Evolutionary conservation across 2,329 filamentous ascomycete species (phyloP), one percentile per base, ranked within the genome.

Genomic region (Neonectria hederae): DNA sequence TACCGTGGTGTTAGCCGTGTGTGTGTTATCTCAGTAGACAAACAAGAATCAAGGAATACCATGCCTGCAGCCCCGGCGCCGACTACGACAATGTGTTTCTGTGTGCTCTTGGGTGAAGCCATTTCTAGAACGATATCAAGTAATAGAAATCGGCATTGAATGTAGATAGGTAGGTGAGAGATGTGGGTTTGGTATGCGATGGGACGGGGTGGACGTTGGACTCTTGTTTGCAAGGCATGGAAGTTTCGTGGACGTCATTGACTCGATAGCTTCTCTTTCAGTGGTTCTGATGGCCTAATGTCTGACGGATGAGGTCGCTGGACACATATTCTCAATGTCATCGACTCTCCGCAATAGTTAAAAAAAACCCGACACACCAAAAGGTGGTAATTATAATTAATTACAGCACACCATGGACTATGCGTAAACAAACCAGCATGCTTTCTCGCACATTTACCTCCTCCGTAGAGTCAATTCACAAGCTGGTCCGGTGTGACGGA

Each of bases 21-120:
- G 22, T 13, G 30, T 45, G 5, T 24, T 14, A 5, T 30, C 22
- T 32, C n/a, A 22, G 52, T 22, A 14, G 28, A 28, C 5, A 30
- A 28, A 28, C 19, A 38, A 52, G 21, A 40, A 38, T 48, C 38
- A 53, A 62, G 22, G 2, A 38, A 43, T 51, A 85, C 83, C 86
- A 85, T 87, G 75, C 88, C 89, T 48, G 88, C 86, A 40, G 87
- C 88, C 26, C 88, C 89, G 30, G 85, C 88, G 4, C 88, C 88
- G 28, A 91, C 82, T 24, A 90, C 81, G 11, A 87, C 82, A 21
- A 90, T 80, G 66, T 82, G 84, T 68, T 85, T 86, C 59, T 48
- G 67, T 40, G 59, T 63, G 48, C n/a, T 30, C 14, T 38, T 24
- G 14, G 51, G 10, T n/a, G 64, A 49, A 24, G 45, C 22, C 59